Base-by-base conservation (phyloP, 441 rosid genomes). In the Gossypium gossypioides region DNA sequence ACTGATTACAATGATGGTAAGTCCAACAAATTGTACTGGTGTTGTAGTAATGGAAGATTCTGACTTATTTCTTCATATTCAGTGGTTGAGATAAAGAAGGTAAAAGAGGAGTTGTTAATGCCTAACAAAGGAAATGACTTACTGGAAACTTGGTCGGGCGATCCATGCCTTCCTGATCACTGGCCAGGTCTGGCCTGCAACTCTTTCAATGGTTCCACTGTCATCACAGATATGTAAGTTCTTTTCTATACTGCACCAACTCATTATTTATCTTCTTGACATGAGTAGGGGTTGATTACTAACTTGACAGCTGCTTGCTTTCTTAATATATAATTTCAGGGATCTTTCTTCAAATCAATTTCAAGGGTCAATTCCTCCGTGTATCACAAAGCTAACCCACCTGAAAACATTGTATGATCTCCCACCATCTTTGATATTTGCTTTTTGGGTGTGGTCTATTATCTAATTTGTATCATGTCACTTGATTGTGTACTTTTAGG, bases 61-160 rank as follows among this genome's bases (percentile, higher is more conserved):
- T 67, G 13, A 9, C 13, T 69, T 27, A 6, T 48, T 37, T 51
- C 7, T 25, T 57, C n/a, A 3, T 66, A 54, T 78, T 64, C 54
- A 89, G 91, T 84, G 84, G 75, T 73, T 50, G 79, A 71, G 62
- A 84, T 85, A 69, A 24, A 37, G 76, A 71, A 46, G 40, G 85
- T 82, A 29, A 83, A 60, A 69, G 19, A 52, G 18, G 87, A 83
- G 10, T 80, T 88, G 71, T 54, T 76, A 79, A 24, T 0, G 52
- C 37, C 54, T 3, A 86, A 89, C 75, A 44, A 73, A 19, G 75
- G 74, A 1, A 84, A 64, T 42, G 16, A 19, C 73, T 15, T 76
- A 71, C 71, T 83, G 77, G 78, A 78, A 27, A 75, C 68, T 74
- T 89, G 95, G 92, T 85, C 84, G 24, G 95, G 95, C 12, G 91